Conservation (phyloP, 2,329 filamentous ascomycete species). For the Clonostachys rhizophaga region DNA sequence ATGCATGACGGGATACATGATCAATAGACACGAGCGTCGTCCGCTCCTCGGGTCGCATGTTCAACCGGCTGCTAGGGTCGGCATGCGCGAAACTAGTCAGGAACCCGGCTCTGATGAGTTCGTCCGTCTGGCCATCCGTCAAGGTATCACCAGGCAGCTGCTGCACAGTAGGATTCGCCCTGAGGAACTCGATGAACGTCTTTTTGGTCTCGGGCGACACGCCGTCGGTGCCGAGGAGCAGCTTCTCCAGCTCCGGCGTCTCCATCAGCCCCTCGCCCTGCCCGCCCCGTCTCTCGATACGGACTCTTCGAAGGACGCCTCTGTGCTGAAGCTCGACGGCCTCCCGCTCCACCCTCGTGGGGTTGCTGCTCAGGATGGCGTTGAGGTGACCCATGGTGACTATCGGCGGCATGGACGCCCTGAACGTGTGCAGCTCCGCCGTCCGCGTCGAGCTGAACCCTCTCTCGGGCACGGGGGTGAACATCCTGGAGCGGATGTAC, state of each 20-base stretch:
- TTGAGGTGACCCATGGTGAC: constrained; percentile 64
- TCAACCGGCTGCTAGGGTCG: constrained; percentile 27
- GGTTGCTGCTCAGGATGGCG: constrained; percentile 51
- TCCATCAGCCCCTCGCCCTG: constrained; percentile 63
- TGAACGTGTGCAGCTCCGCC: constrained; percentile 58
- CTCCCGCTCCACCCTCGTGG: constrained; percentile 64
- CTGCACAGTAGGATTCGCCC: constrained; percentile 38
- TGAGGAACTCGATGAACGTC: constrained; percentile 48
- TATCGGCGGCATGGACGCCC: constrained; percentile 54
- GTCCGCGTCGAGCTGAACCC: constrained; percentile 63
- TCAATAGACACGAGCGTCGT: constrained; percentile 57
- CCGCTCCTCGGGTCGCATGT: constrained; percentile 45
- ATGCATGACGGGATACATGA: constrained; percentile 58
- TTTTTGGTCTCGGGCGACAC: constrained; percentile 37
- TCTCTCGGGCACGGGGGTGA: constrained; percentile 55
- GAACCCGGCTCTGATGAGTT: constrained; percentile 63
- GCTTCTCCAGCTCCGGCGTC: constrained; percentile 46
- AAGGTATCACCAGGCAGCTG: constrained; percentile 23
- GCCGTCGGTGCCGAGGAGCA: constrained; percentile 28
- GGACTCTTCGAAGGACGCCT: constrained; percentile 56
- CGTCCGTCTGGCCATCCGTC: constrained; percentile 40
- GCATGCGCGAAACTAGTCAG: constrained; percentile 42
- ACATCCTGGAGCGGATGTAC: constrained; percentile 58
- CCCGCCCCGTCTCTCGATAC: constrained; percentile 55
- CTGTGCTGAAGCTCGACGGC: constrained; percentile 53